phyloP scores from a whole-genome alignment of 2,329 filamentous ascomycete species.

The Fusarium sp. region DNA sequence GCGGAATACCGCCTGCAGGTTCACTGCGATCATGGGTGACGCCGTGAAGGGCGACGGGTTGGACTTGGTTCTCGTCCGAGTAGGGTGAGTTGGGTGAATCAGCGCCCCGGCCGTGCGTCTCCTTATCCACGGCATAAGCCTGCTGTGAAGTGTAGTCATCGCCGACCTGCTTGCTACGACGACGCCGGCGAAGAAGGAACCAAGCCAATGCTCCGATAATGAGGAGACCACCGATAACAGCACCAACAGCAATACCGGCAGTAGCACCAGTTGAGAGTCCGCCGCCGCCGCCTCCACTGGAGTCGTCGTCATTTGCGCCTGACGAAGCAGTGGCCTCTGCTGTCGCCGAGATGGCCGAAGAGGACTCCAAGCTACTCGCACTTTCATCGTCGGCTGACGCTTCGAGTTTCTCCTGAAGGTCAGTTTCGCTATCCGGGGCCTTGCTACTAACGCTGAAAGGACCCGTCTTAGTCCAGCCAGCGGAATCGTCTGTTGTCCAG shows the following conservation, averaged over 20 bases:
- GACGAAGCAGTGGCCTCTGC: slow-evolving; percentile 4
- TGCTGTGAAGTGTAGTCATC: slow-evolving; percentile 48
- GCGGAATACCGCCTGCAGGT: slow-evolving; percentile 17
- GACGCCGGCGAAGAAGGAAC: slow-evolving; percentile 62
- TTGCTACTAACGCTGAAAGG: slow-evolving; percentile 33
- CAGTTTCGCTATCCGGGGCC: background rate
- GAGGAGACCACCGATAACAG: slow-evolving; percentile 56
- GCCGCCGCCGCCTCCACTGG: slow-evolving; percentile 32
- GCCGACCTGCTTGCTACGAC: slow-evolving; percentile 44
- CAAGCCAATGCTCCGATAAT: slow-evolving; percentile 59
- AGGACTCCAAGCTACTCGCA: background rate
- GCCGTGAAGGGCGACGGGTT: slow-evolving; percentile 45
- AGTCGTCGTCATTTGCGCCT: background rate
- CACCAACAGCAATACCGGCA: slow-evolving; percentile 64
- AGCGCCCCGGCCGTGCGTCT: slow-evolving; percentile 55
- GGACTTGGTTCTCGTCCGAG: slow-evolving; percentile 57
- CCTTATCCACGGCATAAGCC: slow-evolving; percentile 65
- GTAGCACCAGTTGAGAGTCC: slow-evolving; percentile 61
- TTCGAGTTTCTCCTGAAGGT: background rate
- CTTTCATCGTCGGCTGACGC: background rate
- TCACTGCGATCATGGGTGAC: slow-evolving; percentile 24
- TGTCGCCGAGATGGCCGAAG: background rate
- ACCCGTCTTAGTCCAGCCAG: slow-evolving; percentile 12
- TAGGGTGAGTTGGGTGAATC: slow-evolving; percentile 62
- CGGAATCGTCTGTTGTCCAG: slow-evolving; percentile 16